Base-by-base conservation (phyloP, 2,329 filamentous ascomycete species). In the Septoria linicola region DNA sequence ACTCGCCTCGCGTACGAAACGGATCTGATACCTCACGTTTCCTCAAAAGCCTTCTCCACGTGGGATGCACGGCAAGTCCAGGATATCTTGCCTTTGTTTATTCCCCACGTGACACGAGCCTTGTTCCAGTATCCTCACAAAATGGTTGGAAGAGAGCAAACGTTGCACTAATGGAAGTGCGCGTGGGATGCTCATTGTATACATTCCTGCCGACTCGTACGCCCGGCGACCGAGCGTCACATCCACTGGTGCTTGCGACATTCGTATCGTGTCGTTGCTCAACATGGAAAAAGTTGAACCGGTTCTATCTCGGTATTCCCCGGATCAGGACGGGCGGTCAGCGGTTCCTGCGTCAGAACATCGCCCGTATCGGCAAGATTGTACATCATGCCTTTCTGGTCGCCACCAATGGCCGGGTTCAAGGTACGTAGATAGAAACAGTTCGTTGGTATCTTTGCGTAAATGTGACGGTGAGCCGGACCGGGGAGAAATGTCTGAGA, bases 261-360 rank as follows among this genome's bases (percentile, higher is more conserved):
- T 27, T 27, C 23, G 23, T 27, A 27, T 27, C 23, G 10, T 27
- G 23, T 27, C 23, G 23, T 27, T 27, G 23, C 23, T 27, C 23
- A 27, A 27, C 23, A 47, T n/a, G n/a, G n/a, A 46, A 37, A 40
- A 40, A 21, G 20, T 20, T 40, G 20, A 34, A 6, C 16, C 35
- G 44, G 44, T 10, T 8, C n/a, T 11, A 40, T 23, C 21, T 37
- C 44, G 42, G 42, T 19, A 23, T 13, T 19, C 31, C 19, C 7
- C 34, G 34, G 34, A 37, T 37, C n/a, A 17, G 10, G 34, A 16
- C 42, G 44, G 43, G 35, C 35, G 44, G 35, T 40, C 34, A 25
- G 36, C 34, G 44, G 44, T 47, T 27, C 44, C 21, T 47, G 44
- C 44, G 35, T 47, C 44, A 39, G 44, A 47, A 40, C 23, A 23